These are phyloP conservation scores for Russula emetica DNA, from an alignment of 768 basidiomycete genomes.

Conservation along the genomic window DNA sequence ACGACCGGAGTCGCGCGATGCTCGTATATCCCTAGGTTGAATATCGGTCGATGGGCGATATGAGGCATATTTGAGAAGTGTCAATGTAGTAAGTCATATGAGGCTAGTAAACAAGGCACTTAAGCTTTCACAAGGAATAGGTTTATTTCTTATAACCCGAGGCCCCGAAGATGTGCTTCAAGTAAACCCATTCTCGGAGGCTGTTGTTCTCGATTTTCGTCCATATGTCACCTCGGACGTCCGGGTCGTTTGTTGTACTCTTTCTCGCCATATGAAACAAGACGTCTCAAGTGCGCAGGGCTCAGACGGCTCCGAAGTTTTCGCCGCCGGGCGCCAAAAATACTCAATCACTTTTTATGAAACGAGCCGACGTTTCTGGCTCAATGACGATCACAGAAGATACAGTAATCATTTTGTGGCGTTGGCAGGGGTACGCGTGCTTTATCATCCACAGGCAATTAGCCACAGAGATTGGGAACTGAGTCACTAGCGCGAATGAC, in stretches of 20 bases:
- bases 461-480: too few species aligned
- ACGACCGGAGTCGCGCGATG: not conserved
- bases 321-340: not conserved
- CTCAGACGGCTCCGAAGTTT: not conserved
- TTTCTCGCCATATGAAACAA: not conserved
- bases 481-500: too few species aligned
- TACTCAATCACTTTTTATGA: not conserved
- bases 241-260: not conserved
- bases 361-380: not conserved
- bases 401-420: not conserved
- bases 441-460: not conserved
- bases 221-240: not conserved
- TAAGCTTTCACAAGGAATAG: not conserved
- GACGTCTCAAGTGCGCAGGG: not conserved
- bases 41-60: too few species aligned
- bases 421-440: not conserved
- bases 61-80: too few species aligned
- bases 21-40: not conserved
- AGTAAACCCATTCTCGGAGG: not conserved
- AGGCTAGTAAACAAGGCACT: not conserved
- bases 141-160: not conserved
- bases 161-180: not conserved
- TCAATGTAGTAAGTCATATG: not conserved
- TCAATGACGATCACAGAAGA: not conserved
- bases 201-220: not conserved